Percentiles rank a stretch among this genome's conserved stretches.
phyloP scores from a whole-genome alignment of 257 asterid species.

The Solanum habrochaites region DNA sequence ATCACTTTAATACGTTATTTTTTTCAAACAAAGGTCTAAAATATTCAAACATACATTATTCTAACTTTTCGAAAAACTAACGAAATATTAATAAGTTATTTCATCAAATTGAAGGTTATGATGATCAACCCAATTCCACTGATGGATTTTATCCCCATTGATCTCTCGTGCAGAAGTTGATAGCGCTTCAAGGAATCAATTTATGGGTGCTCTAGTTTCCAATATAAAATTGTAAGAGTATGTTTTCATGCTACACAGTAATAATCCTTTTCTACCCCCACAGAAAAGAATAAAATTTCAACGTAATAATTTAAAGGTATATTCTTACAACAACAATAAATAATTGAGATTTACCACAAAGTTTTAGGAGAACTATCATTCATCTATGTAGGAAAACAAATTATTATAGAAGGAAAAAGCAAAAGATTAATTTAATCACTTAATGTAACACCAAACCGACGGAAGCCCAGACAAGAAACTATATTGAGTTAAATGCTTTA shows the following conservation, averaged over 20 bases:
- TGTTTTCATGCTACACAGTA: background rate
- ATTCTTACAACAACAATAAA: background rate
- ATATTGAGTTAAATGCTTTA: too few species aligned
- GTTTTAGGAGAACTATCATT: background rate
- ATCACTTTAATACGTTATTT: too few species aligned
- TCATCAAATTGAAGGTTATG: background rate
- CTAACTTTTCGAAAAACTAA: background rate
- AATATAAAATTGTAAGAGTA: too few species aligned
- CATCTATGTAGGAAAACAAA: background rate
- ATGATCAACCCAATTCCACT: background rate
- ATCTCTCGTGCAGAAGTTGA: background rate
- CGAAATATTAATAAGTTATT: too few species aligned
- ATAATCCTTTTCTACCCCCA: too few species aligned
- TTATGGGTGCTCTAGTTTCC: too few species aligned
- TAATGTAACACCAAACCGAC: too few species aligned
- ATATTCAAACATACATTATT: background rate
- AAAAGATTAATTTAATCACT: background rate
- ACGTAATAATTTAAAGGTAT: background rate
- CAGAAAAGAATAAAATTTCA: too few species aligned
- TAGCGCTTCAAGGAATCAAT: too few species aligned
- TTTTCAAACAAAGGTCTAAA: background rate
- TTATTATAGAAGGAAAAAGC: background rate
- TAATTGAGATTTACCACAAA: background rate
- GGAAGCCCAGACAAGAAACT: too few species aligned
- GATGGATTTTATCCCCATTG: background rate